These are phyloP conservation scores for Pestalotiopsis sp. DNA, from an alignment of 2,329 filamentous ascomycete genomes.

Conservation along the genomic window DNA sequence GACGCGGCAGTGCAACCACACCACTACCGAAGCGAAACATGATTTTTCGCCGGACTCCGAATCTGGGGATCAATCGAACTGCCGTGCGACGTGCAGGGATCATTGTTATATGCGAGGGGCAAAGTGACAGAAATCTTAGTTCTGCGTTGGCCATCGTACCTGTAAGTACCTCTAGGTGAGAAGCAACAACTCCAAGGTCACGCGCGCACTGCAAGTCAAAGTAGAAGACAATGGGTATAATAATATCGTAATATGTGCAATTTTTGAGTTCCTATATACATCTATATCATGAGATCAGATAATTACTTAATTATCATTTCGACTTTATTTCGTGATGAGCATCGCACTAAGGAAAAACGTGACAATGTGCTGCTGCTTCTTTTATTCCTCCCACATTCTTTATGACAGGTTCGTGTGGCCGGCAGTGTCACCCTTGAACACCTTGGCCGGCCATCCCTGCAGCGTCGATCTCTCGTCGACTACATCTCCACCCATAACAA, in stretches of 20 bases:
- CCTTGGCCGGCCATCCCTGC: slow-evolving; percentile 58
- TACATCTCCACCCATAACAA: slow-evolving; percentile 59
- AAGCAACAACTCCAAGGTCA: neutral
- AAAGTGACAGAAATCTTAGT: neutral
- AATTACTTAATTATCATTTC: slow-evolving; percentile 6
- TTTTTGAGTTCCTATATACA: neutral
- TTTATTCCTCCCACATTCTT: neutral
- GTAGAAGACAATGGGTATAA: neutral
- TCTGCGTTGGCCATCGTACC: neutral
- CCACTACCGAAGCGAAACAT: neutral
- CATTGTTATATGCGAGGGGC: neutral
- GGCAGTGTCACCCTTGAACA: slow-evolving; percentile 17
- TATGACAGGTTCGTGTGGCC: neutral
- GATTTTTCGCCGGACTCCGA: neutral
- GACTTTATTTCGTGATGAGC: neutral
- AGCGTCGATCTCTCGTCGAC: slow-evolving; percentile 52
- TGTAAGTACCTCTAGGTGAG: neutral
- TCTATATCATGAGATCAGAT: neutral
- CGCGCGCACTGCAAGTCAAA: neutral
- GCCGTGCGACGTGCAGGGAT: neutral
- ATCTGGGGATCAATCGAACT: neutral
- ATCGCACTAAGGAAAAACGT: slow-evolving; percentile 4
- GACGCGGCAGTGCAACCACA: neutral
- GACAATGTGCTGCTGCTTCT: neutral
- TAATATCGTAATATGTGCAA: neutral